Conservation (phyloP, 192 early-diverging fungal species). For the Podila verticillata region DNA sequence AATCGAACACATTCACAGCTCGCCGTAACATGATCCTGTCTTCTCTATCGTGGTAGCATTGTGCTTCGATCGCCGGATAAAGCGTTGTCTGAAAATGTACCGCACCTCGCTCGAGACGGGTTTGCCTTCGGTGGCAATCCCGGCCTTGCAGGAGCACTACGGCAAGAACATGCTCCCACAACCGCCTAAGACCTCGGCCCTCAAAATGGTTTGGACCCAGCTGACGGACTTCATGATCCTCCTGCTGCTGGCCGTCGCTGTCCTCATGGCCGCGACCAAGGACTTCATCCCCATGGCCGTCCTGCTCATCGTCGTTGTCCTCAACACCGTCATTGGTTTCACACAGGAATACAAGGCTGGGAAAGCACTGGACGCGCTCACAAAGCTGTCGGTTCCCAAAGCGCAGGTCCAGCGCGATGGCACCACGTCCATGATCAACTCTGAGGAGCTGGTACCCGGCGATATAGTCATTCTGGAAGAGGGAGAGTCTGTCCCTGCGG, state of each 20-base stretch:
- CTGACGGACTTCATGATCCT: slow-evolving; percentile 96
- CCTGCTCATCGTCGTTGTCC: slow-evolving; percentile 72
- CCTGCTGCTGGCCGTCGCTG: slow-evolving; percentile 81
- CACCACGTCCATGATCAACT: slow-evolving; percentile 67
- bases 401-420: slow-evolving; percentile 81
- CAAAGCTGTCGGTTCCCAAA: slow-evolving; percentile 72
- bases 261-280: slow-evolving; percentile 85
- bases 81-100: slow-evolving; percentile 88
- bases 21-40: background rate
- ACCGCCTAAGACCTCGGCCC: slow-evolving; percentile 70
- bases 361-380: slow-evolving; percentile 84
- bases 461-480: slow-evolving; percentile 86
- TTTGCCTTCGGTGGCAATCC: slow-evolving; percentile 65
- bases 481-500: slow-evolving; percentile 85
- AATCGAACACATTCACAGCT: background rate
- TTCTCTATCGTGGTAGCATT: slow-evolving; percentile 56
- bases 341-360: slow-evolving; percentile 96
- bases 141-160: slow-evolving; percentile 78
- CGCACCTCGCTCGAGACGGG: slow-evolving; percentile 74
- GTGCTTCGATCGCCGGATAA: slow-evolving; percentile 95
- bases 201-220: slow-evolving; percentile 87
- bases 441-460: slow-evolving; percentile 78
- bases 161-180: slow-evolving; percentile 86
- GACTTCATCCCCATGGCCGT: slow-evolving; percentile 82
- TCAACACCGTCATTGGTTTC: slow-evolving; percentile 94